These are phyloP conservation scores for Microdochium nivale DNA, from an alignment of 2,329 filamentous ascomycete species.

Conservation along the genomic window DNA sequence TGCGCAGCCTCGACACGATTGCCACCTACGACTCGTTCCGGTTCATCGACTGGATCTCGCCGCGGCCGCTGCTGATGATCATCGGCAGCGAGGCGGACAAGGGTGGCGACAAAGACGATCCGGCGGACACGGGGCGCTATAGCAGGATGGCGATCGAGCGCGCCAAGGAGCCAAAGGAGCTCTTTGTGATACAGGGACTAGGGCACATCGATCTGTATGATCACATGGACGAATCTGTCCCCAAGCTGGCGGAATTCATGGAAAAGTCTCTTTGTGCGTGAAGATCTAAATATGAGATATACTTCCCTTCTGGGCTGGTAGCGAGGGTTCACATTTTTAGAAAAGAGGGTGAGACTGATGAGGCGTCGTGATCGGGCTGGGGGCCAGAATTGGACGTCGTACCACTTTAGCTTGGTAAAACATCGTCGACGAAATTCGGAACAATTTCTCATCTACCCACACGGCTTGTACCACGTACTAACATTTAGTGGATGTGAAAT, in stretches of 20 bases:
- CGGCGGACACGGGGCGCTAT: conserved; percentile 2
- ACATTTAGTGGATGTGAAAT: too few relatives aligned
- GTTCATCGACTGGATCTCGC: conserved; percentile 13
- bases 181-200: conserved; percentile 5
- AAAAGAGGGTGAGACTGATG: too few relatives aligned
- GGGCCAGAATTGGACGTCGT: too few relatives aligned
- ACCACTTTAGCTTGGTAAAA: too few relatives aligned
- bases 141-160: conserved; percentile 3
- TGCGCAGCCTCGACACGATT: conserved; percentile 14
- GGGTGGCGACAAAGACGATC: not conserved
- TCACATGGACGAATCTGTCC: conserved; percentile 1
- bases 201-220: conserved; percentile 10
- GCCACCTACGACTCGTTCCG: conserved; percentile 15
- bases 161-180: conserved; percentile 8
- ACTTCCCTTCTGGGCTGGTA: too few relatives aligned
- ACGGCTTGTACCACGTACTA: too few relatives aligned
- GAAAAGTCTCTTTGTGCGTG: conserved; percentile 1
- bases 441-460: too few relatives aligned
- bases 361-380: too few relatives aligned
- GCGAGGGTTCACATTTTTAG: too few relatives aligned
- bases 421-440: too few relatives aligned
- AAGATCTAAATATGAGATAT: too few relatives aligned
- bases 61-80: conserved; percentile 16
- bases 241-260: conserved; percentile 6
- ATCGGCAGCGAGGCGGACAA: conserved; percentile 4